Base-by-base conservation (phyloP, 2,329 filamentous ascomycete genomes). In the Trichoderma guizhouense region DNA sequence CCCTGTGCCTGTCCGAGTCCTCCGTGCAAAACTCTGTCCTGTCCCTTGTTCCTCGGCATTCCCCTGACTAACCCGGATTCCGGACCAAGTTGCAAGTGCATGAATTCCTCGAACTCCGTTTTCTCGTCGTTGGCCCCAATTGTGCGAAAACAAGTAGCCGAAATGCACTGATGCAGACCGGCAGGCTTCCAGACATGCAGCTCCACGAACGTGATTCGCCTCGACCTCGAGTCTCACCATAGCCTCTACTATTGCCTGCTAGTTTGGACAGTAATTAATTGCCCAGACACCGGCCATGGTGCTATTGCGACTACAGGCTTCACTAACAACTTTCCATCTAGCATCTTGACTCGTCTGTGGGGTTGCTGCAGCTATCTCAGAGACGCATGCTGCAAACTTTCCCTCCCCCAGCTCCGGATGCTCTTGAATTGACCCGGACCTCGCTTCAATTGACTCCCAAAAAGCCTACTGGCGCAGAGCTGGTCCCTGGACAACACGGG, bases 191-290 rank as follows among this genome's bases (percentile, higher is more conserved):
- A 65, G 34, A 34, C 69, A 71, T 71, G 69, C 69, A 71, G 61
- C 69, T 71, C 62, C 36, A 28, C 36, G 47, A 71, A 71, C 69
- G 53, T 71, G 69, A 71, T 71, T 67, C 69, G 69, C 61, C 47
- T 65, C 61, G 24, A 30, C 53, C 5, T 64, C 34, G 34, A 21
- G 21, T 36, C 67, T 69, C 57, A 34, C 67, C 39, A 62, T 26
- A 26, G 1, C 4, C 14, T 9, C 65, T 43, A 65, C 62, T 65
- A 65, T 65, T 39, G 64, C 21, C 64, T 57, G 64, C 64, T 67
- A 67, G 64, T 26, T 11, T 57, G 30, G n/a, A 34, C 32, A 3
- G 32, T 53, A 11, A 39, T 57, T 39, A 9, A 28, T 28, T 43
- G 47, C 53, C 30, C 30, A 21, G 43, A 21, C 32, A 28, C 24